These are phyloP conservation scores for Perilla frutescens DNA, from an alignment of 257 asterid genomes.

Conservation along the genomic window DNA sequence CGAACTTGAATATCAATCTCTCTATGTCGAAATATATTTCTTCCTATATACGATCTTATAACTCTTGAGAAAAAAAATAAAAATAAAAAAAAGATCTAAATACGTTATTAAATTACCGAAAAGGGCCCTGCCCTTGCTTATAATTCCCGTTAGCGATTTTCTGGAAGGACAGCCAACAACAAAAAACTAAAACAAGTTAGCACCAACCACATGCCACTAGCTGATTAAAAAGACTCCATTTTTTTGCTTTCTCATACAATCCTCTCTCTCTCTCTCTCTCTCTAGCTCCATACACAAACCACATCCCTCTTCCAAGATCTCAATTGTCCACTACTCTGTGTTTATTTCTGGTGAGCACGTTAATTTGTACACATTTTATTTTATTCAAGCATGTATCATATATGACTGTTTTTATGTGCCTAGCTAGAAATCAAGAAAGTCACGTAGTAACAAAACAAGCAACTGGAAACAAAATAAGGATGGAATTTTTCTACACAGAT, in stretches of 20 bases:
- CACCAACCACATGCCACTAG: conserved; percentile 39
- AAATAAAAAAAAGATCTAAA: neutral
- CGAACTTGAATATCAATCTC: neutral
- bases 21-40: neutral
- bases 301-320: neutral
- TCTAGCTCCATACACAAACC: neutral
- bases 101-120: neutral
- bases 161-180: conserved; percentile 35
- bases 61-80: too few species aligned
- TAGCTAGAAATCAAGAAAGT: too few species aligned
- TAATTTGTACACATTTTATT: neutral
- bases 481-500: neutral
- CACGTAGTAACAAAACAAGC: neutral
- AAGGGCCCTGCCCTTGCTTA: conserved; percentile 35
- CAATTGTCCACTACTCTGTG: neutral
- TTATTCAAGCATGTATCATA: neutral
- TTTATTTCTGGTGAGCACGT: neutral
- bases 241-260: conserved; percentile 41
- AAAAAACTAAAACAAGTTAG: conserved; percentile 26
- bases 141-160: conserved; percentile 34
- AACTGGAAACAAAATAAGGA: too few species aligned
- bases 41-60: neutral
- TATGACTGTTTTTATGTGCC: neutral
- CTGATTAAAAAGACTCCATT: conserved; percentile 39
- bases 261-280: conserved; percentile 31